phyloP scores from a whole-genome alignment of 768 basidiomycete genomes.

The Agrocybe chaxingu region DNA sequence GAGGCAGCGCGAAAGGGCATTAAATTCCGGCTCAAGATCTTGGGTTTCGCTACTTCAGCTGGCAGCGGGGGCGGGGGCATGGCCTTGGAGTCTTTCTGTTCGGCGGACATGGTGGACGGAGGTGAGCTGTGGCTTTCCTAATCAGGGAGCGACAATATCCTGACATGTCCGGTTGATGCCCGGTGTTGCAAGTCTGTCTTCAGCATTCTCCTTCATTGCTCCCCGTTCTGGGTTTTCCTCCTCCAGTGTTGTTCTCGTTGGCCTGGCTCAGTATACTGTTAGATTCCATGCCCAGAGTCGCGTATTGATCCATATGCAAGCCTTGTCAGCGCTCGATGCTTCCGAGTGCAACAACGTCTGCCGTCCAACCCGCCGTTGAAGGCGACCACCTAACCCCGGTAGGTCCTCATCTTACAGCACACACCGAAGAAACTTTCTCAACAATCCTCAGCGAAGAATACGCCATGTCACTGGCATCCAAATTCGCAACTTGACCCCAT shows the following conservation, averaged over 20 bases:
- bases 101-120: constrained; percentile 1
- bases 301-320: constrained; percentile 16
- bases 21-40: constrained; percentile 63
- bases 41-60: constrained; percentile 33
- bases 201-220: not conserved
- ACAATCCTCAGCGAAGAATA: constrained; percentile 52
- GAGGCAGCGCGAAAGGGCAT: constrained; percentile 52
- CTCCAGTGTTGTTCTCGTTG: not conserved
- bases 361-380: constrained; percentile 6
- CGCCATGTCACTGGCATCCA: constrained; percentile 73
- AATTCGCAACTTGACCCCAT: constrained; percentile 81
- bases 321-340: constrained; percentile 15
- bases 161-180: too few relatives aligned
- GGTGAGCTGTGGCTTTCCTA: too few relatives aligned
- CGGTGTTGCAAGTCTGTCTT: too few relatives aligned
- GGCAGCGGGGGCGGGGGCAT: constrained; percentile 55
- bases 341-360: constrained; percentile 16
- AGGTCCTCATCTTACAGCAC: not conserved
- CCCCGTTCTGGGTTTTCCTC: not conserved
- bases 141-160: too few relatives aligned
- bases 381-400: constrained; percentile 16
- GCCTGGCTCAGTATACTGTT: not conserved
- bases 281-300: constrained; percentile 1
- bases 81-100: constrained; percentile 24
- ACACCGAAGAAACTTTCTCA: constrained; percentile 3